phyloP scores from a whole-genome alignment of 1,284 basidiomycete genomes.

The Cutaneotrichosporon mucoides region DNA sequence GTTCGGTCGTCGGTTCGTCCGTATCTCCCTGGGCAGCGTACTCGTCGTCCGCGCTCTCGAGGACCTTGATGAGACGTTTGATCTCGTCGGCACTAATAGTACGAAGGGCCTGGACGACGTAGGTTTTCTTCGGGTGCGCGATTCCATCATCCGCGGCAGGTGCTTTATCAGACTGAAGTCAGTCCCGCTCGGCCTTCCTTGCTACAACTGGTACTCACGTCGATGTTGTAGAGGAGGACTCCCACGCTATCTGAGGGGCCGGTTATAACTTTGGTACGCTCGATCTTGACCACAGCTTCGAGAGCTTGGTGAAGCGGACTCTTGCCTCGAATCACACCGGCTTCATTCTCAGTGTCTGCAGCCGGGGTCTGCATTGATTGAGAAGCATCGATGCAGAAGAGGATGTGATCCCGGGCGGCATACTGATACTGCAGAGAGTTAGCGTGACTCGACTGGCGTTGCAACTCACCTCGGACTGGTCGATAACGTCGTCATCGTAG shows the following conservation, averaged over 20 bases:
- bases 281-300: constrained; percentile 74
- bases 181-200: too few relatives aligned
- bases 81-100: constrained; percentile 76
- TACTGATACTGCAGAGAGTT: constrained; percentile 59
- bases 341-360: constrained; percentile 50
- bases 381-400: constrained; percentile 92
- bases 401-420: constrained; percentile 71
- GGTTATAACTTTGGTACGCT: constrained; percentile 82
- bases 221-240: constrained; percentile 87
- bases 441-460: background rate
- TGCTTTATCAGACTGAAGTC: too few relatives aligned
- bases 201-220: constrained; percentile 48
- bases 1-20: constrained; percentile 32
- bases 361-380: constrained; percentile 74
- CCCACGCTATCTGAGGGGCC: constrained; percentile 85
- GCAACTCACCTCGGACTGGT: constrained; percentile 38
- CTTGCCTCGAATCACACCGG: constrained; percentile 33
- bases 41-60: constrained; percentile 32
- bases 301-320: constrained; percentile 58
- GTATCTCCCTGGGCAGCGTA: constrained; percentile 21
- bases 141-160: too few relatives aligned
- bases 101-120: constrained; percentile 70
- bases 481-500: constrained; percentile 38
- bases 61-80: constrained; percentile 54
- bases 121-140: constrained; percentile 51